Percentiles rank a stretch among this genome's conserved stretches.
phyloP scores from a whole-genome alignment of 345 rosid species.

The Syzygium aqueum region DNA sequence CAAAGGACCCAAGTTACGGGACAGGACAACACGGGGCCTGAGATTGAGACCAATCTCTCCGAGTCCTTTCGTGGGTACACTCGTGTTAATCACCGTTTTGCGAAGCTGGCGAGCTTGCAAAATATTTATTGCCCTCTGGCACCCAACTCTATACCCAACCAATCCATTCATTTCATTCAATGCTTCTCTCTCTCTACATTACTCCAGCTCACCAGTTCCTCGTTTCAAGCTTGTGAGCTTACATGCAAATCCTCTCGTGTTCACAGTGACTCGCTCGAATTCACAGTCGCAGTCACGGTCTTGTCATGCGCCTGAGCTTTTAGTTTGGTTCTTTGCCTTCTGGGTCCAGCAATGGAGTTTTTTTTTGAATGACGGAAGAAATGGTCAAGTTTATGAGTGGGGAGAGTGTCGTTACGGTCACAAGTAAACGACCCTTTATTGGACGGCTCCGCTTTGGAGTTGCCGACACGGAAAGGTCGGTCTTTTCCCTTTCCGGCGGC shows the following conservation, averaged over 20 bases:
- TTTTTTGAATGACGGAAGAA: neutral
- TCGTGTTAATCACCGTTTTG: slow-evolving; percentile 25
- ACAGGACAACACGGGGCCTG: neutral
- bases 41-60: neutral
- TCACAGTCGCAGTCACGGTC: neutral
- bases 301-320: neutral
- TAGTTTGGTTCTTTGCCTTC: neutral
- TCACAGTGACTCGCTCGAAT: neutral
- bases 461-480: slow-evolving; percentile 19
- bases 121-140: neutral
- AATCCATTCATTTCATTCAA: slow-evolving; percentile 12
- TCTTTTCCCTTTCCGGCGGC: neutral
- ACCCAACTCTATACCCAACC: neutral
- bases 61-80: neutral
- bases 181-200: slow-evolving; percentile 1
- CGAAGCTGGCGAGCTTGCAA: slow-evolving; percentile 21
- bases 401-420: neutral
- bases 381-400: neutral
- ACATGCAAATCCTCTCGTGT: neutral
- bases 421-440: neutral
- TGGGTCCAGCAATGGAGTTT: neutral
- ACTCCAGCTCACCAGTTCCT: neutral
- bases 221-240: neutral
- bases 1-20: neutral
- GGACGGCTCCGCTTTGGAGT: slow-evolving; percentile 11